Evolutionary conservation across 2,329 filamentous ascomycete species (phyloP).

Genomic region (Monosporascus sp.): DNA sequence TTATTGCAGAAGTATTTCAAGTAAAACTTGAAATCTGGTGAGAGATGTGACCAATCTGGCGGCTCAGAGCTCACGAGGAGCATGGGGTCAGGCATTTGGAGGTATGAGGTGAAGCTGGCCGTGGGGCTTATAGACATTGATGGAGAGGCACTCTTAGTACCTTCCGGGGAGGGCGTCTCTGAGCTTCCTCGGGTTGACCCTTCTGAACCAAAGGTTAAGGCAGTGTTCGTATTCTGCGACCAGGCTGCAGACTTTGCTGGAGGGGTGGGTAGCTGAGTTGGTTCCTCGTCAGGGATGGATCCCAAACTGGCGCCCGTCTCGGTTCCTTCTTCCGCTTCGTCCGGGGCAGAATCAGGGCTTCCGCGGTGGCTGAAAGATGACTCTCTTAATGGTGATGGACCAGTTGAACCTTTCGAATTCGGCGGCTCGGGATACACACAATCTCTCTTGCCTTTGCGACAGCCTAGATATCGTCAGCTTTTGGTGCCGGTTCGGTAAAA

Average conservation of each 20-base stretch:
- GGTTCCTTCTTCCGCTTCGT: slow-evolving; percentile 42
- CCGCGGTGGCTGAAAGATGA: slow-evolving; percentile 32
- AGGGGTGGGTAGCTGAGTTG: slow-evolving; percentile 7
- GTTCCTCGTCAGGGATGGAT: slow-evolving; percentile 39
- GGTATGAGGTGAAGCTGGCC: slow-evolving; percentile 29
- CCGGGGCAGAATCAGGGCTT: slow-evolving; percentile 51
- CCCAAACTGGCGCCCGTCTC: slow-evolving; percentile 42
- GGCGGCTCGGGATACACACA: slow-evolving; percentile 81
- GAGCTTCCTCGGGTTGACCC: slow-evolving; percentile 41
- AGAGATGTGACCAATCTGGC: slow-evolving; percentile 52
- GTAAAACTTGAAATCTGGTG: slow-evolving; percentile 70
- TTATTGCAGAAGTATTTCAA: slow-evolving; percentile 73
- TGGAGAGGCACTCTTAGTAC: slow-evolving; percentile 47
- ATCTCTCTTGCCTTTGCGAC: slow-evolving; percentile 84
- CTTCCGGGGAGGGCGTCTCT: slow-evolving; percentile 49
- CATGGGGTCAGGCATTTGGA: slow-evolving; percentile 25
- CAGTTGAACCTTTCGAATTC: slow-evolving; percentile 33
- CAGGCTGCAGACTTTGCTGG: slow-evolving; percentile 15
- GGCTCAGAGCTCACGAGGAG: slow-evolving; percentile 21
- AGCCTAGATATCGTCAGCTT: slow-evolving; percentile 52
- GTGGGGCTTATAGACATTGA: slow-evolving; percentile 42
- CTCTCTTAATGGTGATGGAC: slow-evolving; percentile 34
- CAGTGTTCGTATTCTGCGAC: slow-evolving; percentile 32
- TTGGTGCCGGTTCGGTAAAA: slow-evolving; percentile 1
- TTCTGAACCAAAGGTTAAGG: slow-evolving; percentile 32